Percentiles rank a stretch among this genome's conserved stretches.
These are phyloP conservation scores for Talaromyces islandicus DNA, from an alignment of 2,329 filamentous ascomycete genomes.

Conservation along the genomic window DNA sequence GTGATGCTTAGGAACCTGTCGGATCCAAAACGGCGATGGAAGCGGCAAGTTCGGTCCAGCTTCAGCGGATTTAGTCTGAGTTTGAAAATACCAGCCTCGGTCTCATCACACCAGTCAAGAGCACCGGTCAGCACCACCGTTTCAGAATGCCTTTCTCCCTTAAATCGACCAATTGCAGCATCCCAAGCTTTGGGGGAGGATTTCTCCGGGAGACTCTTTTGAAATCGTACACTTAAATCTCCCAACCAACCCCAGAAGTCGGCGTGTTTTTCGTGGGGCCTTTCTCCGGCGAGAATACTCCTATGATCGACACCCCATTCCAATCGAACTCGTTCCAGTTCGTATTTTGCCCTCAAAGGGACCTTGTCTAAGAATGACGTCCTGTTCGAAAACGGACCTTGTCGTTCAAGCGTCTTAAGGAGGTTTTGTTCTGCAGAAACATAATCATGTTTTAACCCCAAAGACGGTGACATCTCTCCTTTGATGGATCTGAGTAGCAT, in stretches of 20 bases:
- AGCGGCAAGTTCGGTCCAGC: conserved; percentile 38
- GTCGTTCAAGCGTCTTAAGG: conserved; percentile 21
- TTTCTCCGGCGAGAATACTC: conserved; percentile 23
- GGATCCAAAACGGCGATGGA: conserved; percentile 41
- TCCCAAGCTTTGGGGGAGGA: conserved; percentile 28
- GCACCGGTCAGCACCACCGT: conserved; percentile 36
- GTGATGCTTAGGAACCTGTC: conserved; percentile 41
- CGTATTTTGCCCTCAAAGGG: conserved; percentile 31
- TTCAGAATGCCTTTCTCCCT: conserved; percentile 27
- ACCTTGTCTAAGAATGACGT: conserved; percentile 21
- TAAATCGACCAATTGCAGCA: conserved; percentile 25
- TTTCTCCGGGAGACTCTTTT: conserved; percentile 25
- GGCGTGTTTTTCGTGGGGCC: conserved; percentile 20
- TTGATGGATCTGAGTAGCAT: conserved; percentile 8
- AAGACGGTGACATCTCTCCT: background rate
- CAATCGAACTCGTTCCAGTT: conserved; percentile 29
- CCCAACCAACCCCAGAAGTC: conserved; percentile 30
- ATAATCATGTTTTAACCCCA: background rate
- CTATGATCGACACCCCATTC: conserved; percentile 23
- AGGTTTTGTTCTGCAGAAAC: conserved; percentile 13
- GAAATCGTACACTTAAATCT: conserved; percentile 18
- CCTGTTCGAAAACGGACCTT: conserved; percentile 31
- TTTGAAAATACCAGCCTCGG: conserved; percentile 30
- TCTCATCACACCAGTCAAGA: conserved; percentile 31
- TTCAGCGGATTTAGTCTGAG: conserved; percentile 37